phyloP scores from a whole-genome alignment of 169 alveolate species.

The Plasmodium relictum region DNA sequence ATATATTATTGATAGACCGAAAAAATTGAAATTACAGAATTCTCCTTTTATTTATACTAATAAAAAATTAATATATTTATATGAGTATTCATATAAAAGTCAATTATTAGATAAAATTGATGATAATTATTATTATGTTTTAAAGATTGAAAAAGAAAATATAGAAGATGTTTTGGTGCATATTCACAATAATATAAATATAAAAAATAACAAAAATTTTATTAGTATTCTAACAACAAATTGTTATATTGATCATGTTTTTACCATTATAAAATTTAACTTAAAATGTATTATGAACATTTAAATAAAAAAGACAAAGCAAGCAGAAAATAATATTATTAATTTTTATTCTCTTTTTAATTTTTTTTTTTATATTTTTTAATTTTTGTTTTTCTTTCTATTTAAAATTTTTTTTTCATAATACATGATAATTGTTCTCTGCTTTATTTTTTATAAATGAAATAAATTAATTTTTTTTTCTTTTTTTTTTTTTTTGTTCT shows the following conservation, averaged over 20 bases:
- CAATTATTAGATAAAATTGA: not conserved
- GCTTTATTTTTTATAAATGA: not conserved
- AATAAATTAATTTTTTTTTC: slow-evolving; percentile 1
- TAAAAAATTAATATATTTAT: slow-evolving; percentile 17
- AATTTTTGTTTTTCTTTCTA: not conserved
- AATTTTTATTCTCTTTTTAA: not conserved
- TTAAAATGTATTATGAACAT: not conserved
- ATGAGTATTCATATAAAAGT: not conserved
- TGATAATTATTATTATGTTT: slow-evolving; percentile 25
- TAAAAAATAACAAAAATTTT: not conserved
- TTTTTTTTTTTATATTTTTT: not conserved
- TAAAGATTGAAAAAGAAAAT: slow-evolving; percentile 11
- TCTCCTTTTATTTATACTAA: slow-evolving; percentile 50
- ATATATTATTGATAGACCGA: slow-evolving; percentile 42
- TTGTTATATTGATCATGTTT: not conserved
- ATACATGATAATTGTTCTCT: not conserved
- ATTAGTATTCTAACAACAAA: slow-evolving; percentile 23
- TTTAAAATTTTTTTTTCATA: not conserved
- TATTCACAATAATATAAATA: not conserved
- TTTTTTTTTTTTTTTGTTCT: not conserved
- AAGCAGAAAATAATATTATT: not conserved
- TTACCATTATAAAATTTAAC: slow-evolving; percentile 9
- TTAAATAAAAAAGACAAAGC: not conserved
- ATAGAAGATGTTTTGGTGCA: not conserved
- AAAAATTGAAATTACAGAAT: not conserved